Percentiles rank a stretch among this genome's conserved stretches.
phyloP scores from a whole-genome alignment of 2,329 filamentous ascomycete genomes.

The Diaporthe destruens region DNA sequence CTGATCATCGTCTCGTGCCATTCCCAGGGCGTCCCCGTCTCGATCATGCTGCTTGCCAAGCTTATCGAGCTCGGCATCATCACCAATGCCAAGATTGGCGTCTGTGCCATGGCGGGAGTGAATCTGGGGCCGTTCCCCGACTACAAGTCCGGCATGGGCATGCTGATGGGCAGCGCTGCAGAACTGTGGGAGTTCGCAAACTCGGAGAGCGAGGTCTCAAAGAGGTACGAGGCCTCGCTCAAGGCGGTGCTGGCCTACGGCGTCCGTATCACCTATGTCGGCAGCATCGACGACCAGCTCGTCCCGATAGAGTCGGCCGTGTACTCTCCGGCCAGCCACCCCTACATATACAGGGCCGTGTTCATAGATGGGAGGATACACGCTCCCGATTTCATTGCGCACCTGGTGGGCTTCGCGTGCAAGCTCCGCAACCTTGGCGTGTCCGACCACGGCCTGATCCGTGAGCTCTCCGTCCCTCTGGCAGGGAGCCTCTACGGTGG shows the following conservation, averaged over 20 bases:
- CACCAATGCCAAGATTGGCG: conserved; percentile 79
- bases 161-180: conserved; percentile 89
- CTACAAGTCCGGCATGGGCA: conserved; percentile 87
- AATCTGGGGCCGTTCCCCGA: conserved; percentile 93
- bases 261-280: conserved; percentile 86
- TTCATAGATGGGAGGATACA: conserved; percentile 95
- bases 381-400: conserved; percentile 92
- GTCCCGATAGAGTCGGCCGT: conserved; percentile 95
- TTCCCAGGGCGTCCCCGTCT: conserved; percentile 94
- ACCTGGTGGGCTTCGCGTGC: conserved; percentile 91
- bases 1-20: conserved; percentile 94
- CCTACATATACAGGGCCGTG: conserved; percentile 94
- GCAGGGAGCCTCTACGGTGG: conserved; percentile 92
- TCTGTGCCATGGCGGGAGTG: conserved; percentile 90
- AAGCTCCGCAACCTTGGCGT: conserved; percentile 95
- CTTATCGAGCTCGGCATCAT: conserved; percentile 91
- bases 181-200: conserved; percentile 96
- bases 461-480: conserved; percentile 87
- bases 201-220: conserved; percentile 83
- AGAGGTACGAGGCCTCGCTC: conserved; percentile 82
- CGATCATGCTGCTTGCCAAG: conserved; percentile 91
- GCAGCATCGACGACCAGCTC: conserved; percentile 96
- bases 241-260: conserved; percentile 82
- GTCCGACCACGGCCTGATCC: conserved; percentile 91
- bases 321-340: conserved; percentile 87